phyloP scores from a whole-genome alignment of 352 stramenopile genomes.

The Paralagenidium karlingii region DNA sequence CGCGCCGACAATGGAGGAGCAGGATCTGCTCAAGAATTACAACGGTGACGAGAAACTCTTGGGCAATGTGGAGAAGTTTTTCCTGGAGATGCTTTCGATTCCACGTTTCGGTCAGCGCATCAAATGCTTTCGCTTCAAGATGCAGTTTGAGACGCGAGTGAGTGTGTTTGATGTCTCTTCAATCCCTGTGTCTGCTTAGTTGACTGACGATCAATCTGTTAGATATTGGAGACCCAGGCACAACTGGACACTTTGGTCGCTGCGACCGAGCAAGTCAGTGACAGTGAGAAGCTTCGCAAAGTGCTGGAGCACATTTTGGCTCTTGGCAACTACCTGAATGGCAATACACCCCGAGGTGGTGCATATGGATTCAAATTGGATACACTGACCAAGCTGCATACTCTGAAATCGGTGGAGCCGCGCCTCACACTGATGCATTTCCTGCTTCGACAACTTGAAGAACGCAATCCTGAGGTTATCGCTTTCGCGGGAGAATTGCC shows the following conservation, averaged over 20 bases:
- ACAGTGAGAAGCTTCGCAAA: constrained; percentile 68
- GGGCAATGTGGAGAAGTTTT: constrained; percentile 82
- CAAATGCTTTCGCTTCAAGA: constrained; percentile 79
- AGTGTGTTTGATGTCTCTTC: too few relatives aligned
- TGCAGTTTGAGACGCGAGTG: constrained; percentile 79
- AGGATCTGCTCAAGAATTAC: constrained; percentile 87
- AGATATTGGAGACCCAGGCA: constrained; percentile 68
- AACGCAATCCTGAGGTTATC: constrained; percentile 62
- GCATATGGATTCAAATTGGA: constrained; percentile 89
- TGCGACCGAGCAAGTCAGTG: constrained; percentile 64
- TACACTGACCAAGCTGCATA: constrained; percentile 81
- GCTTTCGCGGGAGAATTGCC: constrained; percentile 66
- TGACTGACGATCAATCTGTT: background rate
- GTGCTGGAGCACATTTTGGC: constrained; percentile 79
- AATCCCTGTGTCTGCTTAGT: background rate
- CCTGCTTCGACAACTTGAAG: constrained; percentile 61
- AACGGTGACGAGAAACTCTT: constrained; percentile 78
- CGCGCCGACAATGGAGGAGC: constrained; percentile 79
- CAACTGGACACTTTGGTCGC: constrained; percentile 74
- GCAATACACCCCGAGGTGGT: constrained; percentile 70
- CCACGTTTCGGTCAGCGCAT: constrained; percentile 80
- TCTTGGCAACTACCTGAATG: constrained; percentile 90
- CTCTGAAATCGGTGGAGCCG: constrained; percentile 70
- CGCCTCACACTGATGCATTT: constrained; percentile 78
- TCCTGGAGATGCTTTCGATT: constrained; percentile 76